Evolutionary conservation across 192 early-diverging fungal species (phyloP).

Genomic region (Coemansia sp.): DNA sequence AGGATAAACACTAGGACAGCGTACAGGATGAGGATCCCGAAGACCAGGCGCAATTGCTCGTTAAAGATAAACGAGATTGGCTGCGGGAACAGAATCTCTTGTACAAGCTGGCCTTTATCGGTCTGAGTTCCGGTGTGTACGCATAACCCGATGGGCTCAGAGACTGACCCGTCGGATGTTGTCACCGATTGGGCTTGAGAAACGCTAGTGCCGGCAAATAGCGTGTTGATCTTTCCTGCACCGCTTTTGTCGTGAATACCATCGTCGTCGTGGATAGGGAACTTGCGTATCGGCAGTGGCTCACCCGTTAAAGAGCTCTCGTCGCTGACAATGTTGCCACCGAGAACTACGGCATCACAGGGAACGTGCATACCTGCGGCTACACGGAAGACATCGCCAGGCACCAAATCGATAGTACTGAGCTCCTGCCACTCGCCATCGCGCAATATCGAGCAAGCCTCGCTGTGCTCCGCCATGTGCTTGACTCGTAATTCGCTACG

Average conservation of each 20-base stretch:
- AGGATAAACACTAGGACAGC: slow-evolving; percentile 48
- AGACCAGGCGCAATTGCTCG: slow-evolving; percentile 64
- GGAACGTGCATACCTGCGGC: slow-evolving; percentile 51
- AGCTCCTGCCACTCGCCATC: slow-evolving; percentile 63
- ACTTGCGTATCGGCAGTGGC: slow-evolving; percentile 75
- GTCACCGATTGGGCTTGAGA: slow-evolving; percentile 48
- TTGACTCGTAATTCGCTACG: slow-evolving; percentile 57
- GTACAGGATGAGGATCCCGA: slow-evolving; percentile 57
- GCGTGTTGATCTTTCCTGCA: slow-evolving; percentile 60
- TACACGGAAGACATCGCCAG: slow-evolving; percentile 62
- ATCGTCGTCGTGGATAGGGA: slow-evolving; percentile 62
- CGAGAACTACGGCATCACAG: slow-evolving; percentile 65
- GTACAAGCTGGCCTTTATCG: slow-evolving; percentile 60
- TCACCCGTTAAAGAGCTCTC: slow-evolving; percentile 74
- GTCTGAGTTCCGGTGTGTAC: slow-evolving; percentile 56
- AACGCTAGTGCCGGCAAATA: slow-evolving; percentile 67
- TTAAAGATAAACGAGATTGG: slow-evolving; percentile 63
- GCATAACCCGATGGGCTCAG: slow-evolving; percentile 41
- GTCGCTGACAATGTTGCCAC: slow-evolving; percentile 69
- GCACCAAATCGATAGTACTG: slow-evolving; percentile 59
- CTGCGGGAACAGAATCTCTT: slow-evolving; percentile 62
- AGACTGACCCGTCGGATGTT: slow-evolving; percentile 25
- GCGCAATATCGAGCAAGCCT: slow-evolving; percentile 52
- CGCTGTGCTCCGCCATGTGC: slow-evolving; percentile 57
- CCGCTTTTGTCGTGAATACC: slow-evolving; percentile 35